Conservation (phyloP, 2,329 filamentous ascomycete species). For the Xylaria polymorpha region DNA sequence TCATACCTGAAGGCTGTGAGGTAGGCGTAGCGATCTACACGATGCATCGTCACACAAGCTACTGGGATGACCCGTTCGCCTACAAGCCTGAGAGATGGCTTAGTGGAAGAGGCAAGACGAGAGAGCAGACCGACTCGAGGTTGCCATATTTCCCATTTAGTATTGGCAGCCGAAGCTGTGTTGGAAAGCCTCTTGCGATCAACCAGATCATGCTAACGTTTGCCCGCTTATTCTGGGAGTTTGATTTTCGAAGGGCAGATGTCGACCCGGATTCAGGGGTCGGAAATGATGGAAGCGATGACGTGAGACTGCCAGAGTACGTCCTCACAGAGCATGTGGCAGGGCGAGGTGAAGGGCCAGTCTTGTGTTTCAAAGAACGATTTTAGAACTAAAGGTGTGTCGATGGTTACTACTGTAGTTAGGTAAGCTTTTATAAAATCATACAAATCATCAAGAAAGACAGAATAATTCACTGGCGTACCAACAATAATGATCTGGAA, state of each 20-base stretch:
- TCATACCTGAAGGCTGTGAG: neutral
- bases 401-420: neutral
- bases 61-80: constrained; percentile 2
- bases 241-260: neutral
- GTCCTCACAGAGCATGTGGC: neutral
- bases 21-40: neutral
- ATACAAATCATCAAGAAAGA: neutral
- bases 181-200: neutral
- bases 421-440: neutral
- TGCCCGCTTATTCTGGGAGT: constrained; percentile 2
- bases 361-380: neutral
- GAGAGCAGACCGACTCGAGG: neutral
- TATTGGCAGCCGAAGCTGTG: neutral
- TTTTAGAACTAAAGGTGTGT: neutral
- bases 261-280: neutral
- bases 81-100: neutral
- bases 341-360: neutral
- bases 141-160: neutral
- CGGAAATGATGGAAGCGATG: neutral
- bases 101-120: neutral
- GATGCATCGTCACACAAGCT: neutral
- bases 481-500: neutral
- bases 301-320: neutral
- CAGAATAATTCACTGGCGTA: neutral
- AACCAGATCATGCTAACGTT: neutral